These are phyloP conservation scores for Bonia amplexicaulis DNA, from an alignment of 176 grass and related monocot genomes.

Conservation along the genomic window DNA sequence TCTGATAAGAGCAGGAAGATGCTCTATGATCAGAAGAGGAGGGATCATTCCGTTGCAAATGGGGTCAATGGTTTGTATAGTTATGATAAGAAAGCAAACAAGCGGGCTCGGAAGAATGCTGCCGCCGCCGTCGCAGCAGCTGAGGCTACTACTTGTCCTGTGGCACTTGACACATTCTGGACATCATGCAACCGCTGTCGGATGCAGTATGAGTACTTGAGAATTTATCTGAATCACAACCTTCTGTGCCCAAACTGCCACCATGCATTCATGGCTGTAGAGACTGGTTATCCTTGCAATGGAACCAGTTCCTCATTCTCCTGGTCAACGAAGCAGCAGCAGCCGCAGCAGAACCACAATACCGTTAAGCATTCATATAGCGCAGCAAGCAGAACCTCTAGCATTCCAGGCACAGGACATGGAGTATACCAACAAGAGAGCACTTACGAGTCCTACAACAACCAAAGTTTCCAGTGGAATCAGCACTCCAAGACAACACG, in stretches of 20 bases:
- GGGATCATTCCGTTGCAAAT: slow-evolving; percentile 19
- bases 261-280: slow-evolving; percentile 77
- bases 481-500: slow-evolving; percentile 36
- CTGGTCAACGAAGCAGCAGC: slow-evolving; percentile 51
- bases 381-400: slow-evolving; percentile 42
- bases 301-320: slow-evolving; percentile 52
- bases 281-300: slow-evolving; percentile 69
- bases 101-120: slow-evolving; percentile 62
- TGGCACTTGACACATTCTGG: slow-evolving; percentile 69
- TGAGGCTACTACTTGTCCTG: slow-evolving; percentile 39
- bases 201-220: slow-evolving; percentile 96
- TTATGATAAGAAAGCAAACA: slow-evolving; percentile 56
- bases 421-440: slow-evolving; percentile 48
- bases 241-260: slow-evolving; percentile 88
- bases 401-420: slow-evolving; percentile 45
- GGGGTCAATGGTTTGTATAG: slow-evolving; percentile 55
- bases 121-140: neutral
- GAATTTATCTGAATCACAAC: slow-evolving; percentile 88
- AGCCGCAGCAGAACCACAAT: slow-evolving; percentile 29
- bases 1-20: slow-evolving; percentile 58
- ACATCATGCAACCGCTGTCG: slow-evolving; percentile 82
- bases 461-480: slow-evolving; percentile 53
- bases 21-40: slow-evolving; percentile 54
- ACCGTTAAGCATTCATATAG: slow-evolving; percentile 50
- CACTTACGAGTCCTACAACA: slow-evolving; percentile 60